Evolutionary conservation across 2,329 filamentous ascomycete species (phyloP), one percentile per base, ranked within the genome.

Genomic region (Fusarium newnesense): DNA sequence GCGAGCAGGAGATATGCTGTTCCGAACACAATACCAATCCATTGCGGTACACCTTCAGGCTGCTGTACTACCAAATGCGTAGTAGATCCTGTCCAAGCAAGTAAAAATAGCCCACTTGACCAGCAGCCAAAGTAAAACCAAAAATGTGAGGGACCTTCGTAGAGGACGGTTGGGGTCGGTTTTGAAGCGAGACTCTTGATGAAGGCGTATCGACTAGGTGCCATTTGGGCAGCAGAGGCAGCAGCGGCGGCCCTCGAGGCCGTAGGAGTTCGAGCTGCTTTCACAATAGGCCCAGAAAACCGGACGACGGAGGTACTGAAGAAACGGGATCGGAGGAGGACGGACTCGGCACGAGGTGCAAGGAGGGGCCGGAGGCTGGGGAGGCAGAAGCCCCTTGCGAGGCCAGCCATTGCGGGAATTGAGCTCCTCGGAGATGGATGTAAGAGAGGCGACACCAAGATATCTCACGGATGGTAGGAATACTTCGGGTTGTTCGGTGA

Each of bases 141-240:
- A 64, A 87, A 87, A 76, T 93, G 91, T 2, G 90, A 90, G 19
- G 90, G 89, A 3, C 88, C 87, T 76, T 91, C 85, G 83, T 93
- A 94, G 47, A 94, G 84, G 7, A 88, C 81, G 12, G 91, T 90
- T 9, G 88, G 85, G 4, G 85, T 82, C n/a, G 85, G 77, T 70
- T 89, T 88, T 65, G 84, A 83, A 19, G 89, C 87, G 42, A 94
- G 85, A 67, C 85, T 86, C 69, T 86, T 86, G 76, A 86, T 85
- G 81, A 87, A 90, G 60, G 82, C 84, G 75, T 83, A 85, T 77
- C 75, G 75, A 62, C 75, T 81, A 43, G 74, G 77, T 13, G 76
- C 71, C 63, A 67, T 68, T 64, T 71, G 65, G 47, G 75, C 37
- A 47, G 67, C 36, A 52, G 66, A 52, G 67, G 60, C 46, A 57